Conservation (phyloP, 2,329 filamentous ascomycete genomes). For the Xylaria sp. region DNA sequence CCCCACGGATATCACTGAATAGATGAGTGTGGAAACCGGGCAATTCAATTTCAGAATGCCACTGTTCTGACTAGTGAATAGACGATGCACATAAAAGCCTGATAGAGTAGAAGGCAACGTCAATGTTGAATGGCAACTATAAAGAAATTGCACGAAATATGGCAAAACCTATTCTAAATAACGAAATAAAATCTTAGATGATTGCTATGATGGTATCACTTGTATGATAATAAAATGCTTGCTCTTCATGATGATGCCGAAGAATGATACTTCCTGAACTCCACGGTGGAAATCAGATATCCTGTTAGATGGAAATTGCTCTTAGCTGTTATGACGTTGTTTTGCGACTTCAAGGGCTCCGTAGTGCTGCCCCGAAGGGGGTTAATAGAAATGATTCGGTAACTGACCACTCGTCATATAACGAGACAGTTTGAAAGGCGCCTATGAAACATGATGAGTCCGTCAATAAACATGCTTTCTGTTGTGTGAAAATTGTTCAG, state of each 20-base stretch:
- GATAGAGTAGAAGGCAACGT: neutral
- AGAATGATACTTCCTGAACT: constrained; percentile 15
- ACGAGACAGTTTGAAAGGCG: constrained; percentile 44
- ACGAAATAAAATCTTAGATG: neutral
- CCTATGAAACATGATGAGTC: constrained; percentile 39
- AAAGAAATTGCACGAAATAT: neutral
- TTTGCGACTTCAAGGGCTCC: neutral
- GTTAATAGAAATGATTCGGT: neutral
- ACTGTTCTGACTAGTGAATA: neutral
- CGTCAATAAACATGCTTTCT: constrained; percentile 40
- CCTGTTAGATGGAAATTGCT: neutral
- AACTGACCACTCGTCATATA: constrained; percentile 36
- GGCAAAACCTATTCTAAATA: constrained; percentile 5
- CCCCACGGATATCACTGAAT: neutral
- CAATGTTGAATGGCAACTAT: neutral
- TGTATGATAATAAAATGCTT: constrained; percentile 40
- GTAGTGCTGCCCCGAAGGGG: neutral
- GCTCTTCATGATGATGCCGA: constrained; percentile 24
- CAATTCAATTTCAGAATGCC: neutral
- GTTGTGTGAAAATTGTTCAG: constrained; percentile 31
- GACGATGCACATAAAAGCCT: neutral
- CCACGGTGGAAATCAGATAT: neutral
- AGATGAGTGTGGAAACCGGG: neutral
- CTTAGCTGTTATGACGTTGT: neutral
- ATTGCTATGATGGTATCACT: constrained; percentile 43